Evolutionary conservation across 2,329 filamentous ascomycete species (phyloP).

Genomic region (Microcyclosporella mali): DNA sequence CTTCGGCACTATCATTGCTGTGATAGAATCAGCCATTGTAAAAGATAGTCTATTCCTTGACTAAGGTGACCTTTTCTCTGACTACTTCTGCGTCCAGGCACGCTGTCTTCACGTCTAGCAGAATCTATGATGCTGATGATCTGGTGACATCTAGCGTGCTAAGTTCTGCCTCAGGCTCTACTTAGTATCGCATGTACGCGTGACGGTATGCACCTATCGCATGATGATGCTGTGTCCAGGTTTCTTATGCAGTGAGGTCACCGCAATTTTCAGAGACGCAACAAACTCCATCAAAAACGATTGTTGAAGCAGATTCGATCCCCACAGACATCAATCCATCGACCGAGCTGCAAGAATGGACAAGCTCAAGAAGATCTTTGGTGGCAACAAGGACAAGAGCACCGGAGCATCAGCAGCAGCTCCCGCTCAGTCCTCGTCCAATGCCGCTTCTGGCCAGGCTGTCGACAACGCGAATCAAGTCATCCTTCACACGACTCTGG

Average conservation of each 20-base stretch:
- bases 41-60: too few species aligned
- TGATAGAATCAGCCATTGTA: too few species aligned
- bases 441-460: constrained; percentile 8
- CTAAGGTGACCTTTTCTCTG: too few species aligned
- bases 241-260: not conserved
- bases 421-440: constrained; percentile 10
- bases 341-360: constrained; percentile 11
- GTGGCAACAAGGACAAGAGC: constrained; percentile 12
- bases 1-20: not conserved
- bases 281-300: not conserved
- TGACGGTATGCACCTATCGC: too few species aligned
- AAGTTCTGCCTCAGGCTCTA: too few species aligned
- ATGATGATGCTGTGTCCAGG: too few species aligned
- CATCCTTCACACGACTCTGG: constrained; percentile 29
- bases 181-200: too few species aligned
- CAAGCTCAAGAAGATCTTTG: constrained; percentile 20
- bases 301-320: not conserved
- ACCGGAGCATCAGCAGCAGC: constrained; percentile 1
- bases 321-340: not conserved
- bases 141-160: too few species aligned
- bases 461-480: constrained; percentile 24
- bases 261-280: not conserved
- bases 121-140: too few species aligned
- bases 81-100: too few species aligned
- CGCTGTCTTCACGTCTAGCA: too few species aligned